phyloP scores from a whole-genome alignment of 228 moss, liverwort and hornwort species.

The Sphagnum fallax region DNA sequence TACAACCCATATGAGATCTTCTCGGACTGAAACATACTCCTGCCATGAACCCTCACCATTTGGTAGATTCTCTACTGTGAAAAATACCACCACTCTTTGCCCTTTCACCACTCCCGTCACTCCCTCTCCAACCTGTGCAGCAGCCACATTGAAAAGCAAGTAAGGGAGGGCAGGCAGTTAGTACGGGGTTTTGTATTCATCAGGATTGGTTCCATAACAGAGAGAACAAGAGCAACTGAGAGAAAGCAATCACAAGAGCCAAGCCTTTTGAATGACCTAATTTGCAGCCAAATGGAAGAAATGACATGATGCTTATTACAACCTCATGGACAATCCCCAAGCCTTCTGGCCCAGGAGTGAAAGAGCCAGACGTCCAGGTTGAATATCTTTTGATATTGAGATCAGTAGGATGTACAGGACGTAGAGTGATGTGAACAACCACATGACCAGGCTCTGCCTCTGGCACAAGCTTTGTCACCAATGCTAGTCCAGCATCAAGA shows the following conservation, averaged over 20 bases:
- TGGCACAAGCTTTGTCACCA: not conserved
- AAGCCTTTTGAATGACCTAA: too few relatives aligned
- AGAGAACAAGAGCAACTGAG: not conserved
- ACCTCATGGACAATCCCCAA: conserved; percentile 25
- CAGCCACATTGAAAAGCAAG: not conserved
- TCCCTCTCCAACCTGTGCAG: conserved; percentile 2
- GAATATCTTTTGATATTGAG: not conserved
- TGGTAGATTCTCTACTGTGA: not conserved
- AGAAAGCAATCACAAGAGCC: not conserved
- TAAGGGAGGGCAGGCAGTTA: not conserved
- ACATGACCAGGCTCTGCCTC: conserved; percentile 1
- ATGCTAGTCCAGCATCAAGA: too few relatives aligned
- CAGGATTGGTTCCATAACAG: not conserved
- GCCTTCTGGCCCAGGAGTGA: conserved; percentile 22
- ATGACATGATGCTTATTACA: too few relatives aligned
- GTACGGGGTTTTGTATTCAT: not conserved
- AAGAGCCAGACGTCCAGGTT: not conserved
- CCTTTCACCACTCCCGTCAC: conserved; percentile 27
- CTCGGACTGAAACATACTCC: conserved; percentile 17
- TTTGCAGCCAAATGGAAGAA: too few relatives aligned
- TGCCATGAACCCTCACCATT: conserved; percentile 28
- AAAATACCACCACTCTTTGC: conserved; percentile 27
- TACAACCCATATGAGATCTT: conserved; percentile 22
- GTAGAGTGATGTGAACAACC: conserved; percentile 1
- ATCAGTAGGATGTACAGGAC: not conserved